These are phyloP conservation scores for Platanthera zijinensis DNA, from an alignment of 106 monocot genomes.

Conservation along the genomic window DNA sequence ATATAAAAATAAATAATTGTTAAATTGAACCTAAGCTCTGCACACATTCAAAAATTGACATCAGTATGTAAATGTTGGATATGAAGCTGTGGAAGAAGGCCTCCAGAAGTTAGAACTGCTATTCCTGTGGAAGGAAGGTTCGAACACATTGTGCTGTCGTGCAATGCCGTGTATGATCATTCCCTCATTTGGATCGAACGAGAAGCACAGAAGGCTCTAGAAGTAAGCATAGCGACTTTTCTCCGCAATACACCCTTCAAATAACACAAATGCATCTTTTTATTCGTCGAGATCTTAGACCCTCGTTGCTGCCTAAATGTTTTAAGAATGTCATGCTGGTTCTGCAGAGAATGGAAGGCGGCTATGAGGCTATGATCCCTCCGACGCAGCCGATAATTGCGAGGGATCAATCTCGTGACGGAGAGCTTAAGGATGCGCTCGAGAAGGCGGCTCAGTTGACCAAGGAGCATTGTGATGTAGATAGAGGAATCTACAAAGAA, in stretches of 20 bases:
- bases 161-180: slow-evolving; percentile 61
- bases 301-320: not conserved
- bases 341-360: not conserved
- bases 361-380: not conserved
- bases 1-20: too few relatives aligned
- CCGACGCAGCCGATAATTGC: slow-evolving; percentile 4
- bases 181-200: slow-evolving; percentile 60
- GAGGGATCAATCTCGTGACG: not conserved
- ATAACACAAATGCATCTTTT: not conserved
- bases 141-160: slow-evolving; percentile 52
- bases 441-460: not conserved
- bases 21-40: too few relatives aligned
- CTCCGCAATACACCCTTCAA: not conserved
- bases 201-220: slow-evolving; percentile 55
- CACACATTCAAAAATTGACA: not conserved
- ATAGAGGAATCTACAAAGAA: not conserved
- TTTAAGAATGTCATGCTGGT: not conserved
- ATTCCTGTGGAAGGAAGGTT: slow-evolving; percentile 61
- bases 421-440: slow-evolving; percentile 1
- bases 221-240: slow-evolving; percentile 24
- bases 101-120: slow-evolving; percentile 44
- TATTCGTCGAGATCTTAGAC: not conserved
- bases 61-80: not conserved
- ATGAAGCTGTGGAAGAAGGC: slow-evolving; percentile 36
- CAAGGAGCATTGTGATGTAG: not conserved